Conservation (phyloP, 257 asterid genomes). For the Solanum sparsipilum region DNA sequence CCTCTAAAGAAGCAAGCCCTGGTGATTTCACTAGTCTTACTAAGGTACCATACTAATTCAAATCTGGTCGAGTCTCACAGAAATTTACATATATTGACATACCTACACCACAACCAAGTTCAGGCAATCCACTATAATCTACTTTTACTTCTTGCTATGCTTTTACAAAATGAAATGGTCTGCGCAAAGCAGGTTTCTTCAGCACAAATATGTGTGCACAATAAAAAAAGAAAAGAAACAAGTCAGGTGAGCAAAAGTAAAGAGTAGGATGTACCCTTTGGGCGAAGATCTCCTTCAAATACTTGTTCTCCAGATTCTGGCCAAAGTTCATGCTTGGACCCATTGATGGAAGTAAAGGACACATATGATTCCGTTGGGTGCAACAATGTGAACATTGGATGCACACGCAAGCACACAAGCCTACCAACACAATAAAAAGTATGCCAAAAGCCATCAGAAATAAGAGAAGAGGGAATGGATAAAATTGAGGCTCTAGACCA, state of each 20-base stretch:
- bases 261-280: conserved; percentile 43
- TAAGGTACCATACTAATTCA: neutral
- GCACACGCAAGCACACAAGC: conserved; percentile 92
- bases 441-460: neutral
- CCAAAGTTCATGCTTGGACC: conserved; percentile 61
- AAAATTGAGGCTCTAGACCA: neutral
- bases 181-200: neutral
- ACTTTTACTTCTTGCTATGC: neutral
- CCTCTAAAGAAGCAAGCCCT: neutral
- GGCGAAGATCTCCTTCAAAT: conserved; percentile 64
- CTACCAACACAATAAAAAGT: conserved; percentile 19
- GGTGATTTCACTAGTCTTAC: neutral
- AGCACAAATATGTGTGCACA: neutral
- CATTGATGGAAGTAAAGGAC: conserved; percentile 60
- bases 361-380: conserved; percentile 77
- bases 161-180: neutral
- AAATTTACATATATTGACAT: neutral
- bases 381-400: conserved; percentile 63
- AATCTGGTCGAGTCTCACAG: neutral
- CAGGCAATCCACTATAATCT: neutral
- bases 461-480: neutral
- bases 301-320: conserved; percentile 64
- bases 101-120: neutral
- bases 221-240: neutral
- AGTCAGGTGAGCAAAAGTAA: neutral